Evolutionary conservation across 768 basidiomycete species (phyloP).

Genomic region (Termitomyces titanicus): DNA sequence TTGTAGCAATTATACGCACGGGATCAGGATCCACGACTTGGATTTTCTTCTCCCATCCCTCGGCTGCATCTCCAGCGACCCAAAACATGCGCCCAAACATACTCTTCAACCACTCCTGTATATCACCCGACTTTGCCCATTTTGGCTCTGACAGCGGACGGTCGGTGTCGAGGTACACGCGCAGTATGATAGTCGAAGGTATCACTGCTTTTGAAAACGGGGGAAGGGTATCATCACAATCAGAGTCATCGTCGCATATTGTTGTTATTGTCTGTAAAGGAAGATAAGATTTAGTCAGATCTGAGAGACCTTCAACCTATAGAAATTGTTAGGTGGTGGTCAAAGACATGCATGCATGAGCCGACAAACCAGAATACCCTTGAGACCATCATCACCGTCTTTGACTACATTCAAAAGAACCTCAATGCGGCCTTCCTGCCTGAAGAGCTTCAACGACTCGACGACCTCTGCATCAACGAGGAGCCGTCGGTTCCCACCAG

Average conservation of each 20-base stretch:
- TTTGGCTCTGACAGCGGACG: slow-evolving; percentile 92
- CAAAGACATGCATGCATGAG: slow-evolving; percentile 9
- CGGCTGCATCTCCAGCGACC: slow-evolving; percentile 79
- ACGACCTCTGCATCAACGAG: slow-evolving; percentile 89
- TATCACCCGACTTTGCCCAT: slow-evolving; percentile 94
- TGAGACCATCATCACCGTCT: slow-evolving; percentile 52
- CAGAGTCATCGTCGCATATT: slow-evolving; percentile 36
- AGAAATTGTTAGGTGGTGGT: too few species aligned
- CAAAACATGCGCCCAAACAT: slow-evolving; percentile 89
- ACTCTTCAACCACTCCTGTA: slow-evolving; percentile 89
- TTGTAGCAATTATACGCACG: slow-evolving; percentile 43
- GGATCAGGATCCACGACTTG: slow-evolving; percentile 92
- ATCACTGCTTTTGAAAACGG: slow-evolving; percentile 57
- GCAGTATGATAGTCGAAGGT: slow-evolving; percentile 58
- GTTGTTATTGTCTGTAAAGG: slow-evolving; percentile 53
- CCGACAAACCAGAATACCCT: slow-evolving; percentile 72
- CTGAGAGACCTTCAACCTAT: slow-evolving; percentile 74
- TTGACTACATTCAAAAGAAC: slow-evolving; percentile 60
- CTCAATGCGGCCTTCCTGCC: slow-evolving; percentile 84
- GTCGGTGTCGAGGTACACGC: slow-evolving; percentile 79
- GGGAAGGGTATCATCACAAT: slow-evolving; percentile 63
- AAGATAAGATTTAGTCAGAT: slow-evolving; percentile 66
- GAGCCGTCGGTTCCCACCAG: slow-evolving; percentile 80
- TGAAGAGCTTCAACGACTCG: slow-evolving; percentile 72
- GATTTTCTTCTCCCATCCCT: slow-evolving; percentile 94